Base-by-base conservation (phyloP, 768 basidiomycete species). In the Lactarius sp. region DNA sequence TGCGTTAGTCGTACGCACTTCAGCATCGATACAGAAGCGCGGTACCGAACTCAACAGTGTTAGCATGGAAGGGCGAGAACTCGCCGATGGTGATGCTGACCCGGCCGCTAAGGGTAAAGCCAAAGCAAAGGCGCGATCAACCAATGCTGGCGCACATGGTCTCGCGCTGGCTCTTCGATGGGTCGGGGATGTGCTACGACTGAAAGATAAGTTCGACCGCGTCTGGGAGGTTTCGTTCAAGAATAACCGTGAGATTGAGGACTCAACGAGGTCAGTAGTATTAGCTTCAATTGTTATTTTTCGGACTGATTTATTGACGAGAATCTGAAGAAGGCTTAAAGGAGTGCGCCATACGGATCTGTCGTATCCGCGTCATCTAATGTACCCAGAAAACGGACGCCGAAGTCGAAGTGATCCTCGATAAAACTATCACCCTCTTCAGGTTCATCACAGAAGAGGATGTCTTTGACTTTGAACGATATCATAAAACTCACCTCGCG, bases 341-440 rank as follows among this genome's bases (percentile, higher is more conserved):
- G 93, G 94, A 60, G 95, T 96, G 73, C 69, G 90, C 78, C 3
- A 39, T 16, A n/a, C 22, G 2, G 27, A 8, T 51, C 22, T 36
- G 46, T n/a, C 18, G 49, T 60, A 22, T 53, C 8, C 16, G 22
- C 34, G 14, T 46, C 33, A 20, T 31, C 61, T 62, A 44, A 65
- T 62, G 52, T 16, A 36, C 62, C 18, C 70, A 98, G 97, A 98
- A 97, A 95, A 85, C 91, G 33, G 97, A 98, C 62, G 78, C 81
- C 20, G 97, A 99, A 71, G 87, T 98, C 56, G 96, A 98, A 69
- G 73, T 74, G 39, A 84, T 95, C n/a, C 77, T 99, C 64, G 96
- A 98, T 71, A 98, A 97, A 77, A 95, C 97, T 0, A 97, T 98
- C 74, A 91, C 87, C 2, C 84, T 98, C 34, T 99, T 99, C 83